Evolutionary conservation across 176 grass and related monocot species (phyloP).

Genomic region (Triticum monococcum): DNA sequence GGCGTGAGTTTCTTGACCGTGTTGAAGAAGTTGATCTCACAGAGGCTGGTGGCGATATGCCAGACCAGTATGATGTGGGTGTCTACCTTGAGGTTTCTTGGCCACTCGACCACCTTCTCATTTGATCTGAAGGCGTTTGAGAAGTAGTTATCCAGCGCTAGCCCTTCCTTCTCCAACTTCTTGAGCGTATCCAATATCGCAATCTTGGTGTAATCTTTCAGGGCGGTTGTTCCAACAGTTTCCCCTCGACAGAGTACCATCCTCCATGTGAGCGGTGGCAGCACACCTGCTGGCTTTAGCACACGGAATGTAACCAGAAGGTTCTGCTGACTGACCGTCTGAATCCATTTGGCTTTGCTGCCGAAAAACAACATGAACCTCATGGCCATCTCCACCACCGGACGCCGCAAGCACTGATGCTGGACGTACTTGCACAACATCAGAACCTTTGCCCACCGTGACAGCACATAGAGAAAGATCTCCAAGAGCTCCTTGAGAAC

Average conservation of each 20-base stretch:
- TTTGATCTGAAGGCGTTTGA: not conserved
- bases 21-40: not conserved
- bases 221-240: rapidly evolving
- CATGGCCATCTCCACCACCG: not conserved
- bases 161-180: not conserved
- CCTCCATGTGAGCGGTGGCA: not conserved
- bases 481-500: no score
- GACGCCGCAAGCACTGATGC: not conserved
- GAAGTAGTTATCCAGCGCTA: not conserved
- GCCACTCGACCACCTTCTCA: not conserved
- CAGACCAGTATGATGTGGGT: conserved; percentile 16
- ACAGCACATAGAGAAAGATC: no score
- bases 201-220: not conserved
- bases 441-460: conserved; percentile 4
- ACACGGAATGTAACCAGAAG: not conserved
- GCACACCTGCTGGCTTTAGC: not conserved
- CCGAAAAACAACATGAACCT: not conserved
- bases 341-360: not conserved
- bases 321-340: not conserved
- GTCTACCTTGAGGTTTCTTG: not conserved
- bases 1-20: not conserved
- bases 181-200: not conserved
- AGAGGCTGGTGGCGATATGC: not conserved
- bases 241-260: not conserved
- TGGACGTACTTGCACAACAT: not conserved